Evolutionary conservation across 805 yeast species (phyloP).

Genomic region (Monosporozyma yasuniensis): DNA sequence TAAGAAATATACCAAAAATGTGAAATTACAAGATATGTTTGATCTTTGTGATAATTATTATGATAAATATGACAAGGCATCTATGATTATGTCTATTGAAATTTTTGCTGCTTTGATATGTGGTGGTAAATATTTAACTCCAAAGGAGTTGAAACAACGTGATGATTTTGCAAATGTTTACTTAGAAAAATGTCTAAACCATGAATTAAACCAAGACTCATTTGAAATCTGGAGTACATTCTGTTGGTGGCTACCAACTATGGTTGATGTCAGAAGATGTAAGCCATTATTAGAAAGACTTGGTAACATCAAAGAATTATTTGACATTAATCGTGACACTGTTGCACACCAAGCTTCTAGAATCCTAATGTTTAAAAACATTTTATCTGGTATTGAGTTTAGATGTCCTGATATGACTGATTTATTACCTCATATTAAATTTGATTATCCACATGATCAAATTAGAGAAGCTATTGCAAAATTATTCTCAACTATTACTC

Average conservation of each 20-base stretch:
- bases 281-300: constrained; percentile 43
- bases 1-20: constrained; percentile 29
- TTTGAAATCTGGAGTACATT: constrained; percentile 67
- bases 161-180: constrained; percentile 41
- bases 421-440: constrained; percentile 34
- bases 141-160: constrained; percentile 30
- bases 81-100: constrained; percentile 71
- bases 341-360: constrained; percentile 61
- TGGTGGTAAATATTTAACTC: constrained; percentile 36
- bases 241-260: constrained; percentile 64
- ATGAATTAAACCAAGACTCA: constrained; percentile 67
- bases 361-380: constrained; percentile 41
- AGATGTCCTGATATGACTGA: constrained; percentile 42
- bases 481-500: constrained; percentile 32
- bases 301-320: constrained; percentile 33
- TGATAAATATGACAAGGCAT: constrained; percentile 64
- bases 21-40: constrained; percentile 46
- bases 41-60: constrained; percentile 43
- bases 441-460: constrained; percentile 60
- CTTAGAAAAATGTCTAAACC: constrained; percentile 38
- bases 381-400: constrained; percentile 44
- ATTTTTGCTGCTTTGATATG: constrained; percentile 56
- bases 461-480: constrained; percentile 65
- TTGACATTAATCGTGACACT: constrained; percentile 47
- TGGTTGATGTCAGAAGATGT: constrained; percentile 59